These are phyloP conservation scores for Capronia coronata DNA, from an alignment of 2,329 filamentous ascomycete species.

Conservation along the genomic window DNA sequence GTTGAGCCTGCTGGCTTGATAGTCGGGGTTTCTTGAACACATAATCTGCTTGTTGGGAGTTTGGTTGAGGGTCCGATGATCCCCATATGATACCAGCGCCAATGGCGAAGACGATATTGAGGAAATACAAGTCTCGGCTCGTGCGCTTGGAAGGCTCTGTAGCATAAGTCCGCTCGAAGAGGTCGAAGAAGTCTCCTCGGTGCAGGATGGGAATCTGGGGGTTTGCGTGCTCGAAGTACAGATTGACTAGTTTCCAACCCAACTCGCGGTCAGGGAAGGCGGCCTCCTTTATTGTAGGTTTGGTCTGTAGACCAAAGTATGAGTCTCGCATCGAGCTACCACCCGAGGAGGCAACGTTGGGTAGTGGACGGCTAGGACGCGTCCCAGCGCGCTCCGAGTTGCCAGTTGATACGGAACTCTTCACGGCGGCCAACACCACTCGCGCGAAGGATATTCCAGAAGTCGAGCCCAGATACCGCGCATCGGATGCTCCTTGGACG, in stretches of 20 bases:
- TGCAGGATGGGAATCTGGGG: slow-evolving; percentile 93
- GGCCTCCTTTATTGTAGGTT: slow-evolving; percentile 77
- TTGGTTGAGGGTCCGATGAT: slow-evolving; percentile 26
- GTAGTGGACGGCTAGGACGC: slow-evolving; percentile 51
- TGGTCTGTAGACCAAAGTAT: slow-evolving; percentile 93
- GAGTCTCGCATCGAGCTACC: slow-evolving; percentile 87
- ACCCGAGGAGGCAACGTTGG: slow-evolving; percentile 47
- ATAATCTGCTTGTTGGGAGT: slow-evolving; percentile 29
- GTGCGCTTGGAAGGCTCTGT: slow-evolving; percentile 61
- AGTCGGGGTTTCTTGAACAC: slow-evolving; percentile 47
- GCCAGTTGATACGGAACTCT: slow-evolving; percentile 57
- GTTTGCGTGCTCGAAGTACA: slow-evolving; percentile 96
- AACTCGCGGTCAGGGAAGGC: slow-evolving; percentile 73
- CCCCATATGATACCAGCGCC: slow-evolving; percentile 81
- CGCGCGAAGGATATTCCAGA: slow-evolving; percentile 91
- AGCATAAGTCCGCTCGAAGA: slow-evolving; percentile 76
- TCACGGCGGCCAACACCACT: slow-evolving; percentile 89
- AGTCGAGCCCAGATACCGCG: slow-evolving; percentile 73
- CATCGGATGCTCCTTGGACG: slow-evolving; percentile 69
- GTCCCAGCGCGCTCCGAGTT: slow-evolving; percentile 59
- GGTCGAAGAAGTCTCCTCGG: slow-evolving; percentile 77
- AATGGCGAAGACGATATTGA: slow-evolving; percentile 97
- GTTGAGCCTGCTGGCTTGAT: slow-evolving; percentile 61
- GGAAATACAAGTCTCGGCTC: slow-evolving; percentile 77
- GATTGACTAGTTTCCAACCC: slow-evolving; percentile 63